Evolutionary conservation across 78 protist species (phyloP), one percentile per base, ranked within the genome.

Genomic region (Monocercomonoides exilis): DNA sequence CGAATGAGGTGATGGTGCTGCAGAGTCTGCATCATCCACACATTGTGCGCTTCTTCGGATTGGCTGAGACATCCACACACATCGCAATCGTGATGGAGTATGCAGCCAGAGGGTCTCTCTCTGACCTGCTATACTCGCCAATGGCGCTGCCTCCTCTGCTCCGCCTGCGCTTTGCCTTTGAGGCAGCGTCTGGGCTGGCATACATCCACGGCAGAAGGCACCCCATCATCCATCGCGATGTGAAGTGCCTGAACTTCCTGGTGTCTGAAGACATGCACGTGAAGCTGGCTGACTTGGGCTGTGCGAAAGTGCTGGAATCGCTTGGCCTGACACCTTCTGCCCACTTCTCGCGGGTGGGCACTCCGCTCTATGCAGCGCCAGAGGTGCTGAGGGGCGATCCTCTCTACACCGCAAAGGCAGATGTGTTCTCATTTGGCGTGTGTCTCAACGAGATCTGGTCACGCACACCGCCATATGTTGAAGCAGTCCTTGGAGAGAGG

Each of bases 181-280:
- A 77, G 29, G 70, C 77, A 1, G 84, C 88, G 3, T 4, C 34
- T 0, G 91, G 77, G 44, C 43, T 88, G 80, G 36, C 33, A 42
- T 84, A 21, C 29, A 35, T 88, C 46, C 91, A 88, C 80, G 0
- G 44, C 0, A 84, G 1, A 77, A 3, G 1, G 32, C 86, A 87
- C 33, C 85, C 91, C 0, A 6, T 88, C 35, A 80, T 88, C 42
- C 91, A 88, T 79, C 84, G 91, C 45, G 91, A 88, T 46, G 35
- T 88, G 63, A 88, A 88, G 84, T 36, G 45, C 2, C 91, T 38
- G 70, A 88, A 88, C 41, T n/a, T 88, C 0, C 85, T 88, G 44
- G 42, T 87, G 35, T 29, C 29, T 46, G 41, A 29, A 11, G 0
- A 41, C 0, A 42, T 54, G 6, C n/a, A 1, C 44, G 77, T 84